These are phyloP conservation scores for Colletotrichum somersetense DNA, from an alignment of 2,329 filamentous ascomycete species.

Conservation along the genomic window DNA sequence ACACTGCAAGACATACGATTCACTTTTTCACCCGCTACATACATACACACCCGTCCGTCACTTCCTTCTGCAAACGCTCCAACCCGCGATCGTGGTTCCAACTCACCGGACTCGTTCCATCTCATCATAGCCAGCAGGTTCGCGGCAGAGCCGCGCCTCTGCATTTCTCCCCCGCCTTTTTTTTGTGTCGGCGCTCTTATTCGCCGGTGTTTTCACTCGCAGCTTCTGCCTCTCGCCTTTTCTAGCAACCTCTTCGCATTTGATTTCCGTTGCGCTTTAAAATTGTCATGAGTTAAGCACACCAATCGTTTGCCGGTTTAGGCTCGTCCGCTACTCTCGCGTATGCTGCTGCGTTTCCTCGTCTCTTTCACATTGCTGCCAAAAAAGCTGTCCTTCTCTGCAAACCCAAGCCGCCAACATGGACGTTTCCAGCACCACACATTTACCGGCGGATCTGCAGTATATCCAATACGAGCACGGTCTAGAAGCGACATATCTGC, in stretches of 20 bases:
- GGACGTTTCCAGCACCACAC: conserved; percentile 50
- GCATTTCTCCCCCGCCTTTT: not conserved
- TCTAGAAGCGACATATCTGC: conserved; percentile 76
- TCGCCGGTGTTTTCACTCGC: not conserved
- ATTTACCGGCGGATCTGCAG: conserved; percentile 61
- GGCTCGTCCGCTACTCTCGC: conserved; percentile 19
- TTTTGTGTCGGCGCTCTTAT: not conserved
- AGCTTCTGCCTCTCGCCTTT: not conserved
- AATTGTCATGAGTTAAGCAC: conserved; percentile 38
- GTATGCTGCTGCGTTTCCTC: not conserved
- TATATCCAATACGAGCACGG: conserved; percentile 74
- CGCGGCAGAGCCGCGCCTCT: conserved; percentile 28
- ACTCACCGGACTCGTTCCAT: not conserved
- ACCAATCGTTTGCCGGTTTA: conserved; percentile 13
- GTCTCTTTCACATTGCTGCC: not conserved
- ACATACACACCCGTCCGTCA: not conserved
- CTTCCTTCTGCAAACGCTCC: conserved; percentile 23
- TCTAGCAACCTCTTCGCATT: conserved; percentile 4
- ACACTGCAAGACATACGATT: conserved; percentile 23
- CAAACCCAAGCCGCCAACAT: conserved; percentile 45
- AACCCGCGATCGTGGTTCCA: not conserved
- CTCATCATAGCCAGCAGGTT: not conserved
- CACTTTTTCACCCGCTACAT: conserved; percentile 5
- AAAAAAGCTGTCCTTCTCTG: not conserved
- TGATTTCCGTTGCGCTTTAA: conserved; percentile 3